Conservation (phyloP, 2,329 filamentous ascomycete genomes). For the Xenosphaeropsis pyriputrescens region DNA sequence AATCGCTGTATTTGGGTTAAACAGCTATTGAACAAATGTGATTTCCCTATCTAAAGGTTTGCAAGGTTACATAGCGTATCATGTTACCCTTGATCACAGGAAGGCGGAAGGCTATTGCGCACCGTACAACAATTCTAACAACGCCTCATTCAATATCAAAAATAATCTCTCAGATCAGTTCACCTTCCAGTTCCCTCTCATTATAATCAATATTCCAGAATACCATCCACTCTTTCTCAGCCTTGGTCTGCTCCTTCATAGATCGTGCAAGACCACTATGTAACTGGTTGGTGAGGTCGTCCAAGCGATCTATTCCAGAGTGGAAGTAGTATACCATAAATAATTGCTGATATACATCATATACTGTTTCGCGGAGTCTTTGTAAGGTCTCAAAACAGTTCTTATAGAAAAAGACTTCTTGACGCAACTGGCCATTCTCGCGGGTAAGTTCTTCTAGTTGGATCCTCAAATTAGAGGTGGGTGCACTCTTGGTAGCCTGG, state of each 20-base stretch:
- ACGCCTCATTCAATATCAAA: not conserved
- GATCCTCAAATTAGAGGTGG: constrained; percentile 1
- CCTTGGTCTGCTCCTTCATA: constrained; percentile 4
- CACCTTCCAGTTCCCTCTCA: constrained; percentile 1
- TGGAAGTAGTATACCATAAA: constrained; percentile 5
- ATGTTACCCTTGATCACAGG: too few relatives aligned
- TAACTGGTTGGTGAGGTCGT: constrained; percentile 5
- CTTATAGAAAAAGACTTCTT: constrained; percentile 8
- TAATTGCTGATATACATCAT: constrained; percentile 7
- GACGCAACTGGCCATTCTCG: constrained; percentile 5
- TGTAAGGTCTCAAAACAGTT: constrained; percentile 7
- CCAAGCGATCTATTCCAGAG: constrained; percentile 1
- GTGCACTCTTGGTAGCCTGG: constrained; percentile 4
- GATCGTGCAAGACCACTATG: constrained; percentile 5
- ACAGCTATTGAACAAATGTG: too few relatives aligned
- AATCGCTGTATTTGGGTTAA: too few relatives aligned
- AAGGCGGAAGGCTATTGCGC: too few relatives aligned
- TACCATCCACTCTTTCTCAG: constrained; percentile 6
- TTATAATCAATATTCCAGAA: constrained; percentile 6
- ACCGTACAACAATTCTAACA: too few relatives aligned
- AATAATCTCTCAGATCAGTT: constrained; percentile 2
- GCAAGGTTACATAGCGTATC: too few relatives aligned
- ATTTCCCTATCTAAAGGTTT: too few relatives aligned
- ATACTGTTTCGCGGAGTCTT: constrained; percentile 6
- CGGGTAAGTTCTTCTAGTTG: constrained; percentile 8